Conservation (phyloP, 2,329 filamentous ascomycete genomes). For the Allantophomopsis cytisporea region DNA sequence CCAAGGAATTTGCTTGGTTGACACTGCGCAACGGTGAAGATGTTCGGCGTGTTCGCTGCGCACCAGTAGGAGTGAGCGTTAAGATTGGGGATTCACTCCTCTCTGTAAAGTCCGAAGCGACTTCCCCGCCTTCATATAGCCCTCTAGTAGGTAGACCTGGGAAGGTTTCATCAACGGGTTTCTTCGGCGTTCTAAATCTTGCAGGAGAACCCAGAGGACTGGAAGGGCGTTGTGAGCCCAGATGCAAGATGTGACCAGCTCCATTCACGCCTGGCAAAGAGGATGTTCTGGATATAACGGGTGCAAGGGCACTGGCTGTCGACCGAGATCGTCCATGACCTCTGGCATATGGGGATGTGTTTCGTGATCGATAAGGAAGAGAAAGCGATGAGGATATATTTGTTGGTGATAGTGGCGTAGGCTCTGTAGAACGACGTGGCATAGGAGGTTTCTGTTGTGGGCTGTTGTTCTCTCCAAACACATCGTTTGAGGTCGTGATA, state of each 20-base stretch:
- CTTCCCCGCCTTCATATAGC: conserved; percentile 13
- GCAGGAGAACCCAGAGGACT: conserved; percentile 41
- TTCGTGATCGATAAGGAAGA: conserved; percentile 46
- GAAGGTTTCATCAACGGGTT: conserved; percentile 45
- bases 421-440: conserved; percentile 45
- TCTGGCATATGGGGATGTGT: conserved; percentile 44
- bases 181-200: conserved; percentile 36
- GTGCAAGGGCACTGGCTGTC: conserved; percentile 35
- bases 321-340: conserved; percentile 44
- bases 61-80: conserved; percentile 12
- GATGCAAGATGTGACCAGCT: conserved; percentile 41
- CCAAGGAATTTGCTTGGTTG: conserved; percentile 19
- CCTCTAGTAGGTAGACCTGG: conserved; percentile 32
- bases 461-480: too few species aligned
- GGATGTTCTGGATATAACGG: conserved; percentile 47
- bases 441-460: conserved; percentile 30
- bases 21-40: conserved; percentile 41
- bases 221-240: conserved; percentile 33
- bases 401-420: conserved; percentile 35
- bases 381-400: conserved; percentile 26
- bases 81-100: conserved; percentile 37
- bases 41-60: conserved; percentile 26
- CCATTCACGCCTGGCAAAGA: conserved; percentile 50
- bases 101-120: conserved; percentile 29
- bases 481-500: conserved; percentile 1